Conservation (phyloP, 371 early-diverging fungal species). For the Smittium culicis region DNA sequence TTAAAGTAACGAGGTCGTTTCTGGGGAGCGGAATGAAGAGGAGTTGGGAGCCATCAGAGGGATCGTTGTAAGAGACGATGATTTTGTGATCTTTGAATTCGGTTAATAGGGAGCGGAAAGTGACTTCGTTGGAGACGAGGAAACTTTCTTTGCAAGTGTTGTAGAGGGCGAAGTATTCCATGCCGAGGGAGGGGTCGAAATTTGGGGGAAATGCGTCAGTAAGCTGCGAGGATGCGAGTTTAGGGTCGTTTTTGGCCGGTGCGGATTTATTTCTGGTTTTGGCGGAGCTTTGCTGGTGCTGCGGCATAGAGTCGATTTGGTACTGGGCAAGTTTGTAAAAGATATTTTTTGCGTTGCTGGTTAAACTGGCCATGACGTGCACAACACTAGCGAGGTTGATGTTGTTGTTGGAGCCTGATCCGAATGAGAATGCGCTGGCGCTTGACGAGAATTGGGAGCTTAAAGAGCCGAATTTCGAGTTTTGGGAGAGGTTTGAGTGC, state of each 20-base stretch:
- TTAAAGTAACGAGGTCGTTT: constrained; percentile 41
- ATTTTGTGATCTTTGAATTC: constrained; percentile 87
- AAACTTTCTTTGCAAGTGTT: constrained; percentile 69
- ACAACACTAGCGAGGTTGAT: constrained; percentile 43
- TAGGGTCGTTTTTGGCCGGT: neutral
- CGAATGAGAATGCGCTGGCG: no score
- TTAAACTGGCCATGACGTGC: constrained; percentile 69
- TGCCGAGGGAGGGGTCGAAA: constrained; percentile 20
- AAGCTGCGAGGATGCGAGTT: no score
- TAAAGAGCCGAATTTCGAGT: neutral
- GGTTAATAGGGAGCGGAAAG: constrained; percentile 69
- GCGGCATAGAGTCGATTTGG: constrained; percentile 35
- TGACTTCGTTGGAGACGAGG: constrained; percentile 60
- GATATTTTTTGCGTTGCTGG: constrained; percentile 63
- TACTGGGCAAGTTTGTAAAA: constrained; percentile 58
- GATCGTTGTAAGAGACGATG: constrained; percentile 44
- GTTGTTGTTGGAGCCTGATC: neutral
- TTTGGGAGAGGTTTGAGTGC: neutral
- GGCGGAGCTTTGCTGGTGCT: neutral
- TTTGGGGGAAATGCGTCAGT: neutral
- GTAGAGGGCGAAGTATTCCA: constrained; percentile 35
- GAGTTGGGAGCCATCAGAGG: constrained; percentile 57
- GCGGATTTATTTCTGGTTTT: neutral
- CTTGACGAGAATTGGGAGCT: no score
- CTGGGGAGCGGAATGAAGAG: constrained; percentile 65